Evolutionary conservation across 257 asterid genomes (phyloP).

Genomic region (Solanum virginianum): DNA sequence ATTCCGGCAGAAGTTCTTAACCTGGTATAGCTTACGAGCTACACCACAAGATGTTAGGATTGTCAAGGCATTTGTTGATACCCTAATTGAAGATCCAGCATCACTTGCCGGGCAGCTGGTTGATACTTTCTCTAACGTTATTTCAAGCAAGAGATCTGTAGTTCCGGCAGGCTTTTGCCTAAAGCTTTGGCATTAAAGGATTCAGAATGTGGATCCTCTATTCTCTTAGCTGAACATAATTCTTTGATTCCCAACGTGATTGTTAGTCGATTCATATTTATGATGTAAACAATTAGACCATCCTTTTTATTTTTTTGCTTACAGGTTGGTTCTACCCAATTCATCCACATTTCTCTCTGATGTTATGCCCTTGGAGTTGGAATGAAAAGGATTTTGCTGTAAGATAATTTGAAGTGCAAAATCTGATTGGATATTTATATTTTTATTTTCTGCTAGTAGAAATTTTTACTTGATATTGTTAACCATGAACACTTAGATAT

Average conservation of each 20-base stretch:
- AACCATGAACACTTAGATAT: neutral
- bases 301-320: neutral
- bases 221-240: neutral
- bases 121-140: slow-evolving; percentile 52
- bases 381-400: neutral
- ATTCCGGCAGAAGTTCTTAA: slow-evolving; percentile 76
- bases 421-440: neutral
- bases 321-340: neutral
- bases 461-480: neutral
- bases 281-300: neutral
- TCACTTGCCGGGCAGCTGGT: slow-evolving; percentile 82
- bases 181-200: slow-evolving; percentile 80
- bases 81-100: slow-evolving; percentile 62
- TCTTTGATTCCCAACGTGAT: neutral
- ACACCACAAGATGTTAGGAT: slow-evolving; percentile 49
- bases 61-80: slow-evolving; percentile 64
- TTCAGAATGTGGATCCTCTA: neutral
- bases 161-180: slow-evolving; percentile 74
- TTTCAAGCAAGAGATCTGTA: slow-evolving; percentile 38
- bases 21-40: slow-evolving; percentile 94
- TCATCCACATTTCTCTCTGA: neutral
- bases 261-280: neutral
- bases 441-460: neutral
- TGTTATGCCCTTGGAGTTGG: neutral
- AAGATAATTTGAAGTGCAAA: neutral